Conservation (phyloP, 1,284 basidiomycete genomes). For the Boletus smithii region DNA sequence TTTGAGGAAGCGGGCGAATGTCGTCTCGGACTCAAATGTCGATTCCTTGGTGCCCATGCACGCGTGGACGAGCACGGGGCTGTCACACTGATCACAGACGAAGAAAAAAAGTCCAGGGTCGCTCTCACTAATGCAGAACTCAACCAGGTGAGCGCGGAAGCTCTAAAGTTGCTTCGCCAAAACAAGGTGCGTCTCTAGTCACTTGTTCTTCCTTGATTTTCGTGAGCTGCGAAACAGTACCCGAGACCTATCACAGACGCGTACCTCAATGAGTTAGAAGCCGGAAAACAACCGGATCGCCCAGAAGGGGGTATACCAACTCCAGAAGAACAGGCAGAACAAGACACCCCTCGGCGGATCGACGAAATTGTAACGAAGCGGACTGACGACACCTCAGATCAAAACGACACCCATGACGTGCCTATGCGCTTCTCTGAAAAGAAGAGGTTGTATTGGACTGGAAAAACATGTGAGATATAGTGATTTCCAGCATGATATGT, state of each 20-base stretch:
- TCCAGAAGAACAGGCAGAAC: conserved; percentile 24
- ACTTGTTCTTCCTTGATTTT: background rate
- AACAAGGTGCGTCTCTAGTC: conserved; percentile 53
- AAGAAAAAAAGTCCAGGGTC: conserved; percentile 52
- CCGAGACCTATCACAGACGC: conserved; percentile 60
- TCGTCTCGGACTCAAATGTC: conserved; percentile 85
- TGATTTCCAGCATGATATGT: background rate
- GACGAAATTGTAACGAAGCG: conserved; percentile 33
- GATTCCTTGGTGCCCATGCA: conserved; percentile 80
- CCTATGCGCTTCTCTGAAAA: conserved; percentile 79
- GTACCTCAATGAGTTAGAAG: conserved; percentile 65
- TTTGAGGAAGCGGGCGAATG: conserved; percentile 78
- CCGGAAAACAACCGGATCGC: conserved; percentile 36
- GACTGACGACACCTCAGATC: conserved; percentile 34
- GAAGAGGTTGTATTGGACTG: conserved; percentile 81
- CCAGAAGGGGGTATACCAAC: conserved; percentile 29
- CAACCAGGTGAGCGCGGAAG: conserved; percentile 64
- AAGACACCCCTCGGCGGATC: conserved; percentile 21
- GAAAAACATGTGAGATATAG: conserved; percentile 71
- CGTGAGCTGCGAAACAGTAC: conserved; percentile 45
- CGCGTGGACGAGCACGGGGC: conserved; percentile 40
- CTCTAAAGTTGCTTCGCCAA: conserved; percentile 57
- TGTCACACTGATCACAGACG: conserved; percentile 48
- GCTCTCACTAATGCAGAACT: conserved; percentile 63
- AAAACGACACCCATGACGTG: conserved; percentile 61